Conservation (phyloP, 768 basidiomycete genomes). For the Clavaria fumosa region DNA sequence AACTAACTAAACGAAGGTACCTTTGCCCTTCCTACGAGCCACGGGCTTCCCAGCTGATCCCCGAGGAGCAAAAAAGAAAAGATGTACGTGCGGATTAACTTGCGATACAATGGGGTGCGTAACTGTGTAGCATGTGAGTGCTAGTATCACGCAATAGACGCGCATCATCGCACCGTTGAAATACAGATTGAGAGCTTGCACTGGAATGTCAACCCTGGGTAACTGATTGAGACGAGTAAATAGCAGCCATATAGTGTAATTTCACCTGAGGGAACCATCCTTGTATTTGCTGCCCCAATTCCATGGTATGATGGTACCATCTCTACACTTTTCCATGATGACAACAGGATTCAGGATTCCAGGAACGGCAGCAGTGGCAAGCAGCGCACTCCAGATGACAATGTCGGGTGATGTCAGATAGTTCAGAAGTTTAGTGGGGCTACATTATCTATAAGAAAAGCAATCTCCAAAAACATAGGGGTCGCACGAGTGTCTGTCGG, state of each 20-base stretch:
- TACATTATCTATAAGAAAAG: conserved; percentile 16
- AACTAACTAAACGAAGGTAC: conserved; percentile 18
- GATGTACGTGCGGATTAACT: conserved; percentile 82
- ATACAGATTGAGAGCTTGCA: conserved; percentile 76
- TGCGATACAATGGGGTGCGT: conserved; percentile 91
- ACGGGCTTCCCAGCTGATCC: conserved; percentile 89
- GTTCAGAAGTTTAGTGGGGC: conserved; percentile 91
- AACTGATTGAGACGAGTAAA: conserved; percentile 8
- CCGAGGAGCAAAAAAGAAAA: conserved; percentile 88
- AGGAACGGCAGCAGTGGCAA: conserved; percentile 90
- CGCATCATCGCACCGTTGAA: conserved; percentile 48
- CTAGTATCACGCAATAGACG: neutral
- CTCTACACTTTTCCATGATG: conserved; percentile 78
- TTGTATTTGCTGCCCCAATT: conserved; percentile 92
- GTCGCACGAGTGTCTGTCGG: conserved; percentile 67
- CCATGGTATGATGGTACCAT: conserved; percentile 75
- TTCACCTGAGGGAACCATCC: conserved; percentile 76
- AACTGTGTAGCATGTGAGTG: conserved; percentile 27
- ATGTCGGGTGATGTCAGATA: conserved; percentile 94
- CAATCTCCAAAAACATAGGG: neutral
- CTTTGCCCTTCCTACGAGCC: conserved; percentile 87
- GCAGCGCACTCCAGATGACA: conserved; percentile 62
- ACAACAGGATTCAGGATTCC: conserved; percentile 94
- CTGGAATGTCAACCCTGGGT: conserved; percentile 80
- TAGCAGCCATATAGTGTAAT: neutral